Percentiles rank a stretch among this genome's conserved stretches.
Evolutionary conservation across 2,329 filamentous ascomycete species (phyloP).

Genomic region (Stromatinia cepivora): DNA sequence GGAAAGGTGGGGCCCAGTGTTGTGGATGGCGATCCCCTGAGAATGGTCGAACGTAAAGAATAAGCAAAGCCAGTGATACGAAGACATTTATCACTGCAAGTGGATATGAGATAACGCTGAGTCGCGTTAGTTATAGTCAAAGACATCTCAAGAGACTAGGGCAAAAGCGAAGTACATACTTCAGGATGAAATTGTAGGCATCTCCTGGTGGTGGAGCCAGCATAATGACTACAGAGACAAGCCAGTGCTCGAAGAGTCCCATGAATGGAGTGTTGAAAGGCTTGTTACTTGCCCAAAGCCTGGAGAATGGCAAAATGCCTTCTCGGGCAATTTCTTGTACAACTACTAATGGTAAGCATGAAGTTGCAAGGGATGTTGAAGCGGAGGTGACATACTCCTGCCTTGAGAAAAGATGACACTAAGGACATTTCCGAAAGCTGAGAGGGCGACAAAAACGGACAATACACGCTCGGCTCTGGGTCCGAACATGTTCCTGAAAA

Average conservation of each 20-base stretch:
- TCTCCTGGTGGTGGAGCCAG: constrained; percentile 66
- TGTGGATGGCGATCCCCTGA: constrained; percentile 51
- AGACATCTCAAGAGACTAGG: constrained; percentile 13
- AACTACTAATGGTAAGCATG: constrained; percentile 40
- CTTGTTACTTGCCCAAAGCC: constrained; percentile 62
- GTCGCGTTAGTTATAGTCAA: constrained; percentile 2
- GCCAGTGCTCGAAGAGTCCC: constrained; percentile 63
- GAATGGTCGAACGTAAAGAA: constrained; percentile 53
- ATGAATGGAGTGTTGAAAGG: constrained; percentile 63
- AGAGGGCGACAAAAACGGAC: constrained; percentile 66
- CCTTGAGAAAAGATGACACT: constrained; percentile 69
- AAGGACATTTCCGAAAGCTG: constrained; percentile 67
- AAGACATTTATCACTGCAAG: constrained; percentile 59
- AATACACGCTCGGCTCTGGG: constrained; percentile 56
- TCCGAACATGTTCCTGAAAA: constrained; percentile 59
- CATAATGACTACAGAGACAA: constrained; percentile 64
- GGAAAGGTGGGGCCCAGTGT: constrained; percentile 55
- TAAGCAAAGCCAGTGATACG: constrained; percentile 53
- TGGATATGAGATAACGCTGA: constrained; percentile 63
- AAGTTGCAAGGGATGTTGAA: not conserved
- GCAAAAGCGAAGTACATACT: constrained; percentile 44
- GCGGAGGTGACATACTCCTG: constrained; percentile 42
- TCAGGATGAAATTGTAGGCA: constrained; percentile 63
- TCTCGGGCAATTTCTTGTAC: constrained; percentile 67
- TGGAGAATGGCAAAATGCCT: constrained; percentile 63